Evolutionary conservation across 208 protist species (phyloP), one percentile per base, ranked within the genome.

Genomic region (Acanthamoeba healyi): DNA sequence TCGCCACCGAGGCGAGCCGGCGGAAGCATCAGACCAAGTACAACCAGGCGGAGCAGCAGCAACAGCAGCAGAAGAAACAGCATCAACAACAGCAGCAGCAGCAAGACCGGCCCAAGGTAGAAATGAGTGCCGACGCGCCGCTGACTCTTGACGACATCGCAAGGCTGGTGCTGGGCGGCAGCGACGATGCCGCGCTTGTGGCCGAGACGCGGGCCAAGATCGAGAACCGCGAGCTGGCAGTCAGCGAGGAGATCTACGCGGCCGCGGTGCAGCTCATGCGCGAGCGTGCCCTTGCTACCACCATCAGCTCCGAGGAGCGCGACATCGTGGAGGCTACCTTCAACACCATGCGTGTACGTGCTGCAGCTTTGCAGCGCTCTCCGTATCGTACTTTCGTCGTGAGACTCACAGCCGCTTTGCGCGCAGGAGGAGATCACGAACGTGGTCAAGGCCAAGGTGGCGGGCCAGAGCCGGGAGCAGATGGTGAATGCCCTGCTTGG

Each of bases 221-320:
- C 29, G 70, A 79, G 36, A 79, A 44, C n/a, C n/a, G 70, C 70
- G 70, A 79, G 38, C 6, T 79, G 17, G 14, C 5, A 10, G 70
- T 79, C 29, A 79, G 36, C n/a, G 70, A 79, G 38, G 70, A 79
- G 34, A 79, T 24, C 38, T 79, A 79, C 38, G 70, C 36, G 24
- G 32, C 10, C 10, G 70, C 70, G n/a, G 70, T n/a, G 34, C 5
- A 79, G 70, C 70, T 79, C 12, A 79, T 79, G 70, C 70, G 70
- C 12, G 70, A 79, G 38, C 70, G 70, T 32, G 70, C 32, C 29
- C 29, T 79, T 5, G 70, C 70, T n/a, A n/a, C n/a, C 38, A 7
- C 9, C 4, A 32, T n/a, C 24, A 24, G 6, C 14, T 24, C 58
- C 58, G n/a, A 32, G 24, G 58, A 67, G 58, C 58, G n/a, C 6